Evolutionary conservation across 495 filamentous ascomycete genomes (phyloP).

Genomic region (Podospora conica): DNA sequence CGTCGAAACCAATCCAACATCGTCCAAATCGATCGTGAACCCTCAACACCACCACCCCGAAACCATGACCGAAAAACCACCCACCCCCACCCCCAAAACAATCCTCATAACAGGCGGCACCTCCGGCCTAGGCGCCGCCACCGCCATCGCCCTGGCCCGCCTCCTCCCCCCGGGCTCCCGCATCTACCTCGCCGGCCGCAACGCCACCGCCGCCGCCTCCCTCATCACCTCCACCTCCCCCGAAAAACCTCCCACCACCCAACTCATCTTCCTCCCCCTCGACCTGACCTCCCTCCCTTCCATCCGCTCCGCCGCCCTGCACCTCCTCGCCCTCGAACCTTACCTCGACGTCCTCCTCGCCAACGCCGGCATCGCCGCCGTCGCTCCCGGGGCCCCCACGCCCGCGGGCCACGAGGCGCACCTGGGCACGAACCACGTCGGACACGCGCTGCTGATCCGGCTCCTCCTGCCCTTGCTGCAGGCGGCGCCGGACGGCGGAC

Average conservation of each 20-base stretch:
- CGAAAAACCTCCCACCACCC: neutral
- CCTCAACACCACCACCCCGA: neutral
- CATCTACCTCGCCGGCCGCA: constrained; percentile 52
- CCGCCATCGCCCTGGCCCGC: constrained; percentile 54
- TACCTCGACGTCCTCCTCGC: constrained; percentile 38
- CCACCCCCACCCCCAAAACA: constrained; percentile 39
- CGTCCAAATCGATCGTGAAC: too few relatives aligned
- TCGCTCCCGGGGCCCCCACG: constrained; percentile 41
- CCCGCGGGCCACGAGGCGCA: constrained; percentile 63
- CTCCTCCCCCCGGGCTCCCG: constrained; percentile 38
- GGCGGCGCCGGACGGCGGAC: constrained; percentile 34
- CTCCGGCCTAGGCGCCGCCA: constrained; percentile 52
- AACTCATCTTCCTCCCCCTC: constrained; percentile 9
- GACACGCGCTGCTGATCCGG: constrained; percentile 58
- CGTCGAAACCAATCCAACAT: neutral
- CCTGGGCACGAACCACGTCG: constrained; percentile 65
- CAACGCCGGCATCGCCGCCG: constrained; percentile 65
- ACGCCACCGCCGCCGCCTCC: constrained; percentile 7
- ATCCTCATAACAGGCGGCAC: constrained; percentile 61
- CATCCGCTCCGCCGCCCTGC: constrained; percentile 10
- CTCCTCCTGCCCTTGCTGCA: constrained; percentile 52
- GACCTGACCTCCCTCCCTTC: constrained; percentile 19
- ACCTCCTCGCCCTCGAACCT: constrained; percentile 8
- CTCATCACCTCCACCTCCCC: constrained; percentile 8
- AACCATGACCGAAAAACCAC: neutral